A percentile compares a stretch with the other conserved stretches of the same genome.
Evolutionary conservation across 441 rosid genomes (phyloP).

Genomic region (Daphne laureola): DNA sequence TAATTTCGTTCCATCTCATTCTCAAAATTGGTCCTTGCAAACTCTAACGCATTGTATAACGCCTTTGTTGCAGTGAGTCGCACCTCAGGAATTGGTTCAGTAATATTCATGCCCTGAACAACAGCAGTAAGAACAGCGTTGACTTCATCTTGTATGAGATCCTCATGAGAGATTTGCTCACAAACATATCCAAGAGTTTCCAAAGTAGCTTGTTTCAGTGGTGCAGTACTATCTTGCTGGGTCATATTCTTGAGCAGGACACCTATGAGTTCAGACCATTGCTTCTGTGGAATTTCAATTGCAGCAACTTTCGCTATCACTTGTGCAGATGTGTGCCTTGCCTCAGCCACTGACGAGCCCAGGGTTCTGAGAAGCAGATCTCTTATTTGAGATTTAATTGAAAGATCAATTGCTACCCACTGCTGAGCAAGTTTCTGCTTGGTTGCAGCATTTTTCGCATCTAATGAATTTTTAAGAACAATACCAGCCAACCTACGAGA

Average conservation of each 20-base stretch:
- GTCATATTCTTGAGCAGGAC: conserved; percentile 75
- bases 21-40: conserved; percentile 87
- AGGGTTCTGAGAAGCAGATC: conserved; percentile 62
- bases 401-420: conserved; percentile 57
- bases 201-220: conserved; percentile 74
- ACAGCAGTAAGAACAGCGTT: conserved; percentile 85
- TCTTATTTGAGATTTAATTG: conserved; percentile 73
- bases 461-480: conserved; percentile 77
- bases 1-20: conserved; percentile 87
- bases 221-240: conserved; percentile 45
- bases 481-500: conserved; percentile 91
- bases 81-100: conserved; percentile 60
- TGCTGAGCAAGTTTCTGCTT: conserved; percentile 69
- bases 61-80: conserved; percentile 86
- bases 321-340: conserved; percentile 83
- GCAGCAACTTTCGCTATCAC: conserved; percentile 86
- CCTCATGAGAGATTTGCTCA: conserved; percentile 78
- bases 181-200: conserved; percentile 94
- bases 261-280: conserved; percentile 82
- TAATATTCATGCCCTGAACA: conserved; percentile 87
- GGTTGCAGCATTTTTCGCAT: conserved; percentile 62
- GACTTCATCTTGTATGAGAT: conserved; percentile 78
- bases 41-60: conserved; percentile 69
- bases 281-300: conserved; percentile 84
- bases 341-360: conserved; percentile 56